A percentile compares a stretch with the other conserved stretches of the same genome.
Evolutionary conservation across 1,139 yeast genomes (phyloP).

Genomic region (Blastobotrys aristatus): DNA sequence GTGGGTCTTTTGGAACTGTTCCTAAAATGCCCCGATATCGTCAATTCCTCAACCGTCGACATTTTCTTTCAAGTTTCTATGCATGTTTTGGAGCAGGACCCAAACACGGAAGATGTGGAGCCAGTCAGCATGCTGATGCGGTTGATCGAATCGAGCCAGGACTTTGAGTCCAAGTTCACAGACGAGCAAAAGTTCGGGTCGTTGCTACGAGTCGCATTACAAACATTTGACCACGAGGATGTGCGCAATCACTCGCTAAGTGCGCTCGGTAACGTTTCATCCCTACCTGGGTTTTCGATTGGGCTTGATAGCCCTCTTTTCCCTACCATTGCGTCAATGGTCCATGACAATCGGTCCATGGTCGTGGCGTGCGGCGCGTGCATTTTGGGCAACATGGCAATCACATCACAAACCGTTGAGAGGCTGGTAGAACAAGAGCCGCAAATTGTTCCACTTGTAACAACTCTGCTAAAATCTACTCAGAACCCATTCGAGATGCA

Average conservation of each 20-base stretch:
- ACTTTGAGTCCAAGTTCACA: slow-evolving; percentile 15
- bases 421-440: slow-evolving; percentile 16
- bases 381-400: slow-evolving; percentile 24
- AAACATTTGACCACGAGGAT: slow-evolving; percentile 21
- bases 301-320: slow-evolving; percentile 15
- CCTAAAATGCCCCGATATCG: slow-evolving; percentile 6
- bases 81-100: slow-evolving; percentile 4
- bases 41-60: slow-evolving; percentile 9
- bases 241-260: slow-evolving; percentile 13
- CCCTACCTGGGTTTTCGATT: slow-evolving; percentile 19
- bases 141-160: slow-evolving; percentile 12
- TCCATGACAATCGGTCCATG: slow-evolving; percentile 2
- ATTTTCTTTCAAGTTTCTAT: slow-evolving; percentile 14
- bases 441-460: slow-evolving; percentile 11
- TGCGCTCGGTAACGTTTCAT: slow-evolving; percentile 23
- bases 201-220: slow-evolving; percentile 18
- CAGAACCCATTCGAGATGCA: slow-evolving; percentile 24
- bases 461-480: slow-evolving; percentile 12
- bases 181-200: slow-evolving; percentile 2
- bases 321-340: slow-evolving; percentile 5
- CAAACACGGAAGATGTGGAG: slow-evolving; percentile 9
- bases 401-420: slow-evolving; percentile 16
- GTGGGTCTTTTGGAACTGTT: slow-evolving; percentile 12
- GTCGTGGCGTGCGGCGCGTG: slow-evolving; percentile 21
- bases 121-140: slow-evolving; percentile 13